These are phyloP conservation scores for Magnolia officinalis DNA, from an alignment of 164 flowering plant species.

Conservation along the genomic window DNA sequence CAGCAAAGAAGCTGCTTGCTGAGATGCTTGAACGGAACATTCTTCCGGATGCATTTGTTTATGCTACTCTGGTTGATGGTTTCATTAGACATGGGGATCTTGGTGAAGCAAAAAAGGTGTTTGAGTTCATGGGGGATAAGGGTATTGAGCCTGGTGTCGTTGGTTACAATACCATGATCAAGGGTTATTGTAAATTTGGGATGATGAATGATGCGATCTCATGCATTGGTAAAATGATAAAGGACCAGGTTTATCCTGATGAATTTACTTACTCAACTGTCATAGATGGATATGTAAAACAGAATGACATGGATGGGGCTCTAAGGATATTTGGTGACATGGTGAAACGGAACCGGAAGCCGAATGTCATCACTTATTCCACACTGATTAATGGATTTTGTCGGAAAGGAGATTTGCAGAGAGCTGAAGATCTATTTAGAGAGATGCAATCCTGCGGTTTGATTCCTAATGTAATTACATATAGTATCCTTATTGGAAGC, in stretches of 20 bases:
- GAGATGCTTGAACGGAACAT: constrained; percentile 69
- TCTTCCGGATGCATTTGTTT: constrained; percentile 55
- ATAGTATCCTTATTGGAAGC: constrained; percentile 55
- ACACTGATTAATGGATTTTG: constrained; percentile 78
- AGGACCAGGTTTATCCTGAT: constrained; percentile 48
- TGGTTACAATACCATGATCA: constrained; percentile 73
- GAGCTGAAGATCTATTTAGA: constrained; percentile 48
- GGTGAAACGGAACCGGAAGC: constrained; percentile 47
- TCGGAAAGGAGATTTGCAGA: constrained; percentile 35
- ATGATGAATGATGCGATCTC: constrained; percentile 61
- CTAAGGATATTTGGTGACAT: constrained; percentile 42
- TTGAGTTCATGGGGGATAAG: constrained; percentile 37
- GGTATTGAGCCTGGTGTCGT: constrained; percentile 52
- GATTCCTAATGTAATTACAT: constrained; percentile 78
- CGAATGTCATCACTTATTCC: constrained; percentile 74
- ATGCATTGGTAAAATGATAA: constrained; percentile 46
- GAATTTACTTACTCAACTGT: constrained; percentile 65
- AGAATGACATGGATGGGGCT: constrained; percentile 51
- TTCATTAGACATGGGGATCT: constrained; percentile 51
- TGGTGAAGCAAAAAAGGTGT: constrained; percentile 55
- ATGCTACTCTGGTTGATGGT: constrained; percentile 71
- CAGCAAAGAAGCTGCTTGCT: constrained; percentile 46
- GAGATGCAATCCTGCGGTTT: constrained; percentile 50
- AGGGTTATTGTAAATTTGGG: constrained; percentile 77
- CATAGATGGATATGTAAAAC: constrained; percentile 73